These are phyloP conservation scores for Penicillium sp. DNA, from an alignment of 2,329 filamentous ascomycete genomes.

Conservation along the genomic window DNA sequence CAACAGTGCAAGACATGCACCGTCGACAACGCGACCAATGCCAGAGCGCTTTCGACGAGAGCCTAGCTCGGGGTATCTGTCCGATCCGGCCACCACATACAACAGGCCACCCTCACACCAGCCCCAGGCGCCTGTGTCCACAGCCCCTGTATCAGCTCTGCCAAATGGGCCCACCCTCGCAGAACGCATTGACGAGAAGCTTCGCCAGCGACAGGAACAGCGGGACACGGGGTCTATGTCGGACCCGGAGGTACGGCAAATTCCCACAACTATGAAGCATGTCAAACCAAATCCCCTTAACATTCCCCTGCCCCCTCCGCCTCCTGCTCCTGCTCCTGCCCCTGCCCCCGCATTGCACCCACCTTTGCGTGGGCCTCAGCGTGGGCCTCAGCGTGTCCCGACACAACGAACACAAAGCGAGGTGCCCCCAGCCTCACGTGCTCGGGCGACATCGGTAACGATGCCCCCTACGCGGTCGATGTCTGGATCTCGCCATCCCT, in stretches of 20 bases:
- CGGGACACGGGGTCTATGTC: conserved; percentile 17
- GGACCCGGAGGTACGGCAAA: conserved; percentile 11
- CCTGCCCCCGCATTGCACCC: conserved; percentile 3
- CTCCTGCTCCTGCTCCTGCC: conserved; percentile 2
- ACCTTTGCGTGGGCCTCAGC: conserved; percentile 8
- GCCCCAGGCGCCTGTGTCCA: not conserved
- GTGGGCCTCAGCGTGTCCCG: not conserved
- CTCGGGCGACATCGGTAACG: conserved; percentile 11
- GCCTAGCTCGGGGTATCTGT: conserved; percentile 20
- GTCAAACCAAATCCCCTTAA: not conserved
- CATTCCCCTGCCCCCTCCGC: not conserved
- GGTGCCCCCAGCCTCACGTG: not conserved
- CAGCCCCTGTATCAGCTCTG: conserved; percentile 3
- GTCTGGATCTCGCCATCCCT: not conserved
- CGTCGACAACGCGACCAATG: conserved; percentile 5
- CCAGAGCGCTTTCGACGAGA: conserved; percentile 8
- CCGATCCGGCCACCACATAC: conserved; percentile 18
- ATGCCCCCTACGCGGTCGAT: conserved; percentile 4
- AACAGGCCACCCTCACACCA: conserved; percentile 3
- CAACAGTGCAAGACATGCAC: conserved; percentile 18
- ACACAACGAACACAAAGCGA: conserved; percentile 5
- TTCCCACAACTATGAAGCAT: conserved; percentile 1
- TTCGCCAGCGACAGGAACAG: conserved; percentile 28
- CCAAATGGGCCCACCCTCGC: conserved; percentile 22
- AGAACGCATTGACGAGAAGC: conserved; percentile 34